phyloP scores from a whole-genome alignment of 306 rosid genomes.

The Fragaria vesca region DNA sequence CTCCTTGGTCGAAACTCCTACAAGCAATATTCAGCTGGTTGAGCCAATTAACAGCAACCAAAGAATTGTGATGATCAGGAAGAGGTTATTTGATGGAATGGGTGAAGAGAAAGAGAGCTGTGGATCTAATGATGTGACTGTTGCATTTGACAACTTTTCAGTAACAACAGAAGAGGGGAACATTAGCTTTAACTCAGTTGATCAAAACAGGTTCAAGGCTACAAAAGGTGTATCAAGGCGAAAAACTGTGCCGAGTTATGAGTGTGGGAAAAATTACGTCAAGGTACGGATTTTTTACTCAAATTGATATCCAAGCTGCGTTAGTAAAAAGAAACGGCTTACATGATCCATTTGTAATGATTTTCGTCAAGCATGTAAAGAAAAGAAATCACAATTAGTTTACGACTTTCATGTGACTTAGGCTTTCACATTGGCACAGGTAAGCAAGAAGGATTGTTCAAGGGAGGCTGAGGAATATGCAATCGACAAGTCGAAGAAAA shows the following conservation, averaged over 20 bases:
- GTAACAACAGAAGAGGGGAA: constrained; percentile 36
- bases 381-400: background rate
- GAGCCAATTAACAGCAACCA: constrained; percentile 37
- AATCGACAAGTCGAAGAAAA: constrained; percentile 39
- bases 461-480: constrained; percentile 33
- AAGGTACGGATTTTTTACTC: constrained; percentile 40
- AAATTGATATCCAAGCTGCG: background rate
- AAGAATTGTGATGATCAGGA: constrained; percentile 25
- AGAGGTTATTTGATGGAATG: constrained; percentile 45
- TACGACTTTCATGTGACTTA: background rate
- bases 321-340: background rate
- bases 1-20: constrained; percentile 51
- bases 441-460: constrained; percentile 39
- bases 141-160: constrained; percentile 50
- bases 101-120: constrained; percentile 91
- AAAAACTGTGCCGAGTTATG: constrained; percentile 56
- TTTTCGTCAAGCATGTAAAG: background rate
- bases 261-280: constrained; percentile 37
- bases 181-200: constrained; percentile 31
- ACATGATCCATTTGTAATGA: background rate
- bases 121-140: constrained; percentile 79
- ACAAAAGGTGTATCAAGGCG: constrained; percentile 52
- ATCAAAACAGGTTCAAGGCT: constrained; percentile 40
- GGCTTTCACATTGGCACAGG: constrained; percentile 37
- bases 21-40: constrained; percentile 30